phyloP scores from a whole-genome alignment of 176 grass and related monocot genomes.

The Phragmites australis region DNA sequence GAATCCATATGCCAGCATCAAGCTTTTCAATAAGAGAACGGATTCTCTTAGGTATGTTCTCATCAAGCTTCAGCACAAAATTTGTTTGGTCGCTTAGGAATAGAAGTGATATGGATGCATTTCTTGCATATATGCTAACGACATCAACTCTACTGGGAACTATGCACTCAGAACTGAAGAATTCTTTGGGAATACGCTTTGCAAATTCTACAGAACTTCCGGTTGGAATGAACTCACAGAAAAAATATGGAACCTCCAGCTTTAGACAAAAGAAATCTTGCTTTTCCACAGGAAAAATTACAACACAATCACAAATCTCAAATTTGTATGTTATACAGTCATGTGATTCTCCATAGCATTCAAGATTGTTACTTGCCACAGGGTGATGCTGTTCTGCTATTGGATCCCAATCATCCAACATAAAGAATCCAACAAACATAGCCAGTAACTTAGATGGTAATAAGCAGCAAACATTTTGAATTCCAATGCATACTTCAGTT shows the following conservation, averaged over 20 bases:
- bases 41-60: constrained; percentile 55
- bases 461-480: constrained; percentile 88
- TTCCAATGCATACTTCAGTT: constrained; percentile 66
- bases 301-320: constrained; percentile 72
- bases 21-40: constrained; percentile 69
- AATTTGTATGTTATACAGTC: constrained; percentile 67
- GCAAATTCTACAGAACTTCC: constrained; percentile 58
- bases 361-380: constrained; percentile 44
- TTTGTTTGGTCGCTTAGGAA: constrained; percentile 42
- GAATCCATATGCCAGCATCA: constrained; percentile 79
- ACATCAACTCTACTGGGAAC: constrained; percentile 53
- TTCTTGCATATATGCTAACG: constrained; percentile 66
- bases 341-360: constrained; percentile 29
- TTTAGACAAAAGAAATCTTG: constrained; percentile 60
- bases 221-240: constrained; percentile 64
- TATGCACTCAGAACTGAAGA: constrained; percentile 61
- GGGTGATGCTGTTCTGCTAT: constrained; percentile 48
- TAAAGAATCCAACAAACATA: constrained; percentile 86
- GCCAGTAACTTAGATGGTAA: constrained; percentile 72
- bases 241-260: constrained; percentile 66
- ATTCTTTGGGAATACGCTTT: constrained; percentile 62
- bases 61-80: constrained; percentile 57
- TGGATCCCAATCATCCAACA: constrained; percentile 81
- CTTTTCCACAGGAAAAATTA: constrained; percentile 79
- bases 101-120: constrained; percentile 72